A percentile compares a stretch with the other conserved stretches of the same genome.
Evolutionary conservation across 257 asterid genomes (phyloP).

Genomic region (Solanum dulcamara): DNA sequence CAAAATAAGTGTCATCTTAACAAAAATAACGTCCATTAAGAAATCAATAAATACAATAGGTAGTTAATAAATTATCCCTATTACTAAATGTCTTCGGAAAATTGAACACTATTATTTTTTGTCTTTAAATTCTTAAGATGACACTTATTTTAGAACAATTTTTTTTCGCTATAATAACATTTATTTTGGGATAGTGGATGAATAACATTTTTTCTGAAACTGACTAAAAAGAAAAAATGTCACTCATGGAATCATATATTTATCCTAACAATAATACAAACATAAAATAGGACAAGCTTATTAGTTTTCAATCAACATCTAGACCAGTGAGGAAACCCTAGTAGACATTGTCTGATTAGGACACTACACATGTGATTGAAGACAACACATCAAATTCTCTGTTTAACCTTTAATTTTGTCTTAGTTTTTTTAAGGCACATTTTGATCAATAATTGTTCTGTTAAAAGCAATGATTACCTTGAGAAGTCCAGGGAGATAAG

Average conservation of each 20-base stretch:
- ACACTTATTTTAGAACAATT: not conserved
- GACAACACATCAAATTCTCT: not conserved
- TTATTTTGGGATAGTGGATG: not conserved
- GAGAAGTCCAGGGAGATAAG: conserved; percentile 76
- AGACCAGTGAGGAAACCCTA: conserved; percentile 16
- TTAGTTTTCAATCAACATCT: conserved; percentile 1
- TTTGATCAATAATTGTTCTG: not conserved
- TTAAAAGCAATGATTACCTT: conserved; percentile 27
- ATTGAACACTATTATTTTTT: too few species aligned
- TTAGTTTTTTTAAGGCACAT: not conserved
- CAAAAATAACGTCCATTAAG: too few species aligned
- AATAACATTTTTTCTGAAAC: not conserved
- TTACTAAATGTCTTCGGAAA: too few species aligned
- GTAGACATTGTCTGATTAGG: conserved; percentile 13
- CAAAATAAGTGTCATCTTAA: too few species aligned
- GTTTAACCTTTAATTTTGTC: not conserved
- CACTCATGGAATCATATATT: not conserved
- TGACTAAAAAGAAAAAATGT: not conserved
- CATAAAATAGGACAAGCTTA: conserved; percentile 9
- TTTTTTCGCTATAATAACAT: too few species aligned
- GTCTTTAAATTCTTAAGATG: too few species aligned
- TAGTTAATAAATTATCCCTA: too few species aligned
- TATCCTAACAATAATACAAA: not conserved
- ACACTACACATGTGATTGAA: conserved; percentile 21
- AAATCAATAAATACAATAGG: not conserved